A percentile compares a stretch with the other conserved stretches of the same genome.
Evolutionary conservation across 1,284 basidiomycete genomes (phyloP).

Genomic region (Trichosporon sp.): DNA sequence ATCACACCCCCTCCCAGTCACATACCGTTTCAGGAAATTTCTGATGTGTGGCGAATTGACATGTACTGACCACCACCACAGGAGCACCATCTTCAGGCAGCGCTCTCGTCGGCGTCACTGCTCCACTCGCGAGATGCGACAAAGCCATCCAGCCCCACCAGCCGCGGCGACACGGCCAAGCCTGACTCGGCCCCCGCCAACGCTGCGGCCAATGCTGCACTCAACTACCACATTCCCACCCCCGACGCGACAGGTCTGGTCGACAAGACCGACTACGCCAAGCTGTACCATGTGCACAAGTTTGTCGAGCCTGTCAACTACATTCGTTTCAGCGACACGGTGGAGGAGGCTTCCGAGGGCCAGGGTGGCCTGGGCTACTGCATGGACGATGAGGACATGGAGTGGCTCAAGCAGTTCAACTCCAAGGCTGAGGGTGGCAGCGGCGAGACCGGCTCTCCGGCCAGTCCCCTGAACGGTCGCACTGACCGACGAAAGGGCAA

Average conservation of each 20-base stretch:
- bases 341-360: constrained; percentile 63
- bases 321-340: constrained; percentile 78
- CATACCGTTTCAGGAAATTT: constrained; percentile 16
- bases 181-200: constrained; percentile 17
- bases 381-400: constrained; percentile 93
- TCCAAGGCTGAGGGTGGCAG: constrained; percentile 80
- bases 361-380: constrained; percentile 60
- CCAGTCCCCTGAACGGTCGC: constrained; percentile 34
- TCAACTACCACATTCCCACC: constrained; percentile 78
- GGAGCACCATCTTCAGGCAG: constrained; percentile 88
- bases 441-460: constrained; percentile 51
- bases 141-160: constrained; percentile 28
- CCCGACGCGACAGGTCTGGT: constrained; percentile 82
- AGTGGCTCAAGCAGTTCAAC: constrained; percentile 91
- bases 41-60: constrained; percentile 13
- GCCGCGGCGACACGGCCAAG: constrained; percentile 21
- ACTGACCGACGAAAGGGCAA: constrained; percentile 50
- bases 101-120: constrained; percentile 46
- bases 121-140: constrained; percentile 40
- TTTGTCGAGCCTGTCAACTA: constrained; percentile 78
- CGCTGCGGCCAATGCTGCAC: constrained; percentile 22
- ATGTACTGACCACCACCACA: constrained; percentile 55
- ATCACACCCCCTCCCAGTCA: background rate
- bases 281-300: constrained; percentile 63
- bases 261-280: constrained; percentile 58